Evolutionary conservation across 2,329 filamentous ascomycete species (phyloP).

Genomic region (Hymenoscyphus albidus): DNA sequence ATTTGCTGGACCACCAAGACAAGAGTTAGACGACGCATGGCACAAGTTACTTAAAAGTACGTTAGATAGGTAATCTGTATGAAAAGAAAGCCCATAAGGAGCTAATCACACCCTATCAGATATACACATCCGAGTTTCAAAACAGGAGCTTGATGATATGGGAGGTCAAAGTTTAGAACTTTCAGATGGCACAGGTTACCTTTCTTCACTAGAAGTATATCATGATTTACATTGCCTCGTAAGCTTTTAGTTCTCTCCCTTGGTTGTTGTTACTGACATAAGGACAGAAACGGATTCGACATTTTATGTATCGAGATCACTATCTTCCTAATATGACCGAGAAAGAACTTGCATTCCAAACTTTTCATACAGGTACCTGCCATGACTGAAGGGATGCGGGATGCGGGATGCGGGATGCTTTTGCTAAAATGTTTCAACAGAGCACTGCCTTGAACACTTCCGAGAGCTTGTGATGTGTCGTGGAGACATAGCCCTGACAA

Average conservation of each 20-base stretch:
- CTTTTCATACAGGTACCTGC: neutral
- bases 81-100: neutral
- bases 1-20: neutral
- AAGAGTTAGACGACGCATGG: neutral
- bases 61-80: neutral
- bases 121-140: neutral
- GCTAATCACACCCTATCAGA: neutral
- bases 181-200: neutral
- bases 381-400: neutral
- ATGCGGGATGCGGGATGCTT: neutral
- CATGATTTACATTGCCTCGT: slow-evolving; percentile 4
- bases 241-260: neutral
- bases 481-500: neutral
- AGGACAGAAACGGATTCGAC: neutral
- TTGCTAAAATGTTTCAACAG: neutral
- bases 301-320: neutral
- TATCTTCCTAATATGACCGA: neutral
- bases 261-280: neutral
- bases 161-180: neutral
- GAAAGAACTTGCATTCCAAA: neutral
- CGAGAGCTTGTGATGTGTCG: slow-evolving; percentile 3
- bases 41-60: slow-evolving; percentile 1
- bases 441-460: slow-evolving; percentile 1
- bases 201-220: neutral
- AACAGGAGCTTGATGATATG: neutral